These are phyloP conservation scores for Obelidium mucronatum DNA, from an alignment of 192 early-diverging fungal genomes.

Conservation along the genomic window DNA sequence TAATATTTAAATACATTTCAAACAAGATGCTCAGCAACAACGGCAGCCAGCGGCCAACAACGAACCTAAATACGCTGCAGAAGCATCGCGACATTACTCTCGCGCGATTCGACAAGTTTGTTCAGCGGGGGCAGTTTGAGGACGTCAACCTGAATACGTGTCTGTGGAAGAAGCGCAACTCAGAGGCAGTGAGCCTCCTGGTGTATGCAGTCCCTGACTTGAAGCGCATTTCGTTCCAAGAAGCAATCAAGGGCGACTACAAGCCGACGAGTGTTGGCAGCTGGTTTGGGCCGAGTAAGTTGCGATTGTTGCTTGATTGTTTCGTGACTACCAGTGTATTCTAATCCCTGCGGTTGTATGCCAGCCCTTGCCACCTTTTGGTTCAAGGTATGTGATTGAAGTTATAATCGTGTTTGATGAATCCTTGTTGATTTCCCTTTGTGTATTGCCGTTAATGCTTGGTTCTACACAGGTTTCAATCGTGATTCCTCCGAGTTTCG, in stretches of 20 bases:
- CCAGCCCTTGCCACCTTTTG: constrained; percentile 48
- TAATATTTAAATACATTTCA: no score
- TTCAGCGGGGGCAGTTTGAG: constrained; percentile 63
- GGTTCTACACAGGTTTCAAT: constrained; percentile 54
- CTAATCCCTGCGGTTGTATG: neutral
- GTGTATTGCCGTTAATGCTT: neutral
- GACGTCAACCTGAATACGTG: constrained; percentile 71
- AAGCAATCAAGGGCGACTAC: constrained; percentile 77
- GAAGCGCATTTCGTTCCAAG: constrained; percentile 76
- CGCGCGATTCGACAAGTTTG: constrained; percentile 75
- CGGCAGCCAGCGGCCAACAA: constrained; percentile 2
- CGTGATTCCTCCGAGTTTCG: constrained; percentile 65
- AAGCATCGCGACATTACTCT: constrained; percentile 67
- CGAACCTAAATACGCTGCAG: constrained; percentile 32
- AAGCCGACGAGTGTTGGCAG: constrained; percentile 73
- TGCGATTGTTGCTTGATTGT: neutral
- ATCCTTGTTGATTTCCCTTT: constrained; percentile 28
- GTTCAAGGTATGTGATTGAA: constrained; percentile 48
- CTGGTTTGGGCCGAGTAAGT: constrained; percentile 77
- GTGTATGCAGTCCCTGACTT: constrained; percentile 75
- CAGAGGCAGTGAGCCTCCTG: constrained; percentile 44
- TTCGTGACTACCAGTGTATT: neutral
- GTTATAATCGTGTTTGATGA: constrained; percentile 52
- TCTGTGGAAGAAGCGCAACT: constrained; percentile 49
- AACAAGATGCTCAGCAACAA: no score